These are phyloP conservation scores for Cryphonectria japonica DNA, from an alignment of 2,329 filamentous ascomycete species.

Conservation along the genomic window DNA sequence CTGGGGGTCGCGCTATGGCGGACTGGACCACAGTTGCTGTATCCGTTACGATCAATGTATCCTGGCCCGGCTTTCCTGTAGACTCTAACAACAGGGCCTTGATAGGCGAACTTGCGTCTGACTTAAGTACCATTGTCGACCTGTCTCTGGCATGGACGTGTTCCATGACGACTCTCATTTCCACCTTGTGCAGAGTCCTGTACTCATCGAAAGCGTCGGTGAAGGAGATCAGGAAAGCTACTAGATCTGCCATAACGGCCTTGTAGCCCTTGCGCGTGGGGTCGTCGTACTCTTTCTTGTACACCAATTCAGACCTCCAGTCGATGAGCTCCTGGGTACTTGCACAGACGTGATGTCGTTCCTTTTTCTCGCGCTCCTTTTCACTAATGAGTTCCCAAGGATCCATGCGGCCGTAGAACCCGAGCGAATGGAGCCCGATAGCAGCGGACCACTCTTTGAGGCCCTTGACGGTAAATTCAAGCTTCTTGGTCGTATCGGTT, in stretches of 20 bases:
- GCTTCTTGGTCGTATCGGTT: conserved; percentile 28
- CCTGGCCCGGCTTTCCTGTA: neutral
- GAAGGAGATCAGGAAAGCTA: conserved; percentile 28
- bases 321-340: conserved; percentile 20
- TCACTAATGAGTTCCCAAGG: conserved; percentile 22
- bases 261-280: conserved; percentile 21
- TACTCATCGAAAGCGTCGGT: conserved; percentile 15
- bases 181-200: neutral
- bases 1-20: neutral
- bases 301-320: conserved; percentile 16
- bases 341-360: neutral
- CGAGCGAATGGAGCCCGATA: conserved; percentile 24
- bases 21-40: conserved; percentile 10
- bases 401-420: conserved; percentile 25
- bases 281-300: neutral
- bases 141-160: conserved; percentile 1
- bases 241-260: conserved; percentile 28
- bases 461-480: conserved; percentile 18
- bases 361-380: neutral
- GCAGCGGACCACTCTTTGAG: conserved; percentile 21
- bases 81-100: conserved; percentile 19
- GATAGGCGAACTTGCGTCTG: conserved; percentile 17
- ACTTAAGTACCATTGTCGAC: conserved; percentile 17
- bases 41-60: conserved; percentile 19
- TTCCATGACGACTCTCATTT: conserved; percentile 9